Evolutionary conservation across 176 grass and related monocot genomes (phyloP).

Genomic region (Themeda triandra): DNA sequence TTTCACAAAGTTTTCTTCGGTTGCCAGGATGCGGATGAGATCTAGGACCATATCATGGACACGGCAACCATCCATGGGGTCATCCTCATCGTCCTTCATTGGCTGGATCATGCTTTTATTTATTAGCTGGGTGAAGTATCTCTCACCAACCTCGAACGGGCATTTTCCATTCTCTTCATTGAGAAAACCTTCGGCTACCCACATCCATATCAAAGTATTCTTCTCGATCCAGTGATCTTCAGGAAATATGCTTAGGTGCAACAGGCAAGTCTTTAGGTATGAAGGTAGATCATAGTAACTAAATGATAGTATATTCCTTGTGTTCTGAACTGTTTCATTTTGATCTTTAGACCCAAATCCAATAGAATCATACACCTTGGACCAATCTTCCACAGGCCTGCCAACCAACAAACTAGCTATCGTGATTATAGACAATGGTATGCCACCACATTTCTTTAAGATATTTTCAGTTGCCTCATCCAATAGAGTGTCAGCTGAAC

Average conservation of each 20-base stretch:
- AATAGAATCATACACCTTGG: not conserved
- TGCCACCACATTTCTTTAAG: not conserved
- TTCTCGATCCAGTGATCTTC: not conserved
- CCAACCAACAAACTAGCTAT: not conserved
- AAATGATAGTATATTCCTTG: not conserved
- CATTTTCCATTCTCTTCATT: not conserved
- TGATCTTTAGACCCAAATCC: not conserved
- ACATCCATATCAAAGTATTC: not conserved
- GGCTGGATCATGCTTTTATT: slow-evolving; percentile 16
- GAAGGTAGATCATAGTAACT: not conserved
- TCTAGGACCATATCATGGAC: not conserved
- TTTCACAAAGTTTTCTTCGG: slow-evolving; percentile 14
- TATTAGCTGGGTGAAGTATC: not conserved
- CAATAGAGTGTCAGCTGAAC: not conserved
- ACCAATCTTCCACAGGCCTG: not conserved
- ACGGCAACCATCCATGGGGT: not conserved
- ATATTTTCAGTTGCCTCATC: not conserved
- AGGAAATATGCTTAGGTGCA: not conserved
- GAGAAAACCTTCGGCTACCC: slow-evolving; percentile 10
- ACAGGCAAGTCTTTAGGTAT: not conserved
- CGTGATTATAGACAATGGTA: not conserved
- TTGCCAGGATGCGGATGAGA: not conserved
- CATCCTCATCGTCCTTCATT: fast-evolving
- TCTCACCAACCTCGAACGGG: not conserved
- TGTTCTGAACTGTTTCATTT: not conserved